These are phyloP conservation scores for Fomitopsis palustris DNA, from an alignment of 1,284 basidiomycete species.

Conservation along the genomic window DNA sequence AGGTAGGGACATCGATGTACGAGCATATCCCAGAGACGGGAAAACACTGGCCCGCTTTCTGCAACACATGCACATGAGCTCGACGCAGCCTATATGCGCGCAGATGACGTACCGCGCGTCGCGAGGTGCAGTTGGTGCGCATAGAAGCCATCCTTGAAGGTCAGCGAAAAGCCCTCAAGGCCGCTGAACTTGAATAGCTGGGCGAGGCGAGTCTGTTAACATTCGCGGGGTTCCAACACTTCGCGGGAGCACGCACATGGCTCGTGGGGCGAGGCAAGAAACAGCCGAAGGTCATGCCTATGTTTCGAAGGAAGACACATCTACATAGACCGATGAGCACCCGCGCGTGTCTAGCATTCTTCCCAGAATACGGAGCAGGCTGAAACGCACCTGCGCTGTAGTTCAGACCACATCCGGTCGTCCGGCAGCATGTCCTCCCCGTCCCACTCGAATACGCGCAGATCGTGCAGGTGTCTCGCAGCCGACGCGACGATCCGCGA, in stretches of 20 bases:
- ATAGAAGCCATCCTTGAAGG: constrained; percentile 58
- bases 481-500: constrained; percentile 30
- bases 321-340: constrained; percentile 29
- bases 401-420: constrained; percentile 69
- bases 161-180: constrained; percentile 56
- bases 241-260: constrained; percentile 43
- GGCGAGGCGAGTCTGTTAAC: not conserved
- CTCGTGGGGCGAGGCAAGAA: constrained; percentile 51
- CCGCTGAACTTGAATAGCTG: constrained; percentile 66
- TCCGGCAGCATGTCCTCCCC: constrained; percentile 59
- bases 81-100: not conserved
- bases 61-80: not conserved
- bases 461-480: constrained; percentile 52
- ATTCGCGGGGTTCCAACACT: not conserved
- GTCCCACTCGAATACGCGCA: constrained; percentile 64
- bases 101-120: constrained; percentile 43
- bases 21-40: constrained; percentile 65
- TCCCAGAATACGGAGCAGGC: constrained; percentile 36
- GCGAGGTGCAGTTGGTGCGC: constrained; percentile 47
- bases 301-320: constrained; percentile 56
- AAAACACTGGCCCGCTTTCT: constrained; percentile 39
- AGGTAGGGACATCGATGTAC: constrained; percentile 56
- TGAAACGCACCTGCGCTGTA: constrained; percentile 44
- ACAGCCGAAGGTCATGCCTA: constrained; percentile 60
- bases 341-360: not conserved